phyloP scores from a whole-genome alignment of 2,329 filamentous ascomycete genomes.

The Incumbomyces lentus region DNA sequence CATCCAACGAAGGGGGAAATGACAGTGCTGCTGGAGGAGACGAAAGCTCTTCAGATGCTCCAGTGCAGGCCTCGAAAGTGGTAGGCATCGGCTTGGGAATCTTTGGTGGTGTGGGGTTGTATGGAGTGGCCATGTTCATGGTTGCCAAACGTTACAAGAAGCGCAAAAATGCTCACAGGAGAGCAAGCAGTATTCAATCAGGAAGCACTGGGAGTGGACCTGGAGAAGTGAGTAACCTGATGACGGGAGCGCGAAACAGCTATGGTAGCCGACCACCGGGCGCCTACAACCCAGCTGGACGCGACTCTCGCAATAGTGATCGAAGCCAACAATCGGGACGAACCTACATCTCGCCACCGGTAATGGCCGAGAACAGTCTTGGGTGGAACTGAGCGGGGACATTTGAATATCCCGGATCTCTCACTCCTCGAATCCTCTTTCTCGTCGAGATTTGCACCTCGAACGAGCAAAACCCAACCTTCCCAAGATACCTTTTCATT shows the following conservation, averaged over 20 bases:
- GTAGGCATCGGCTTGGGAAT: slow-evolving; percentile 65
- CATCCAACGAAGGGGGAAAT: slow-evolving; percentile 27
- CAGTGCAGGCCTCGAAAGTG: slow-evolving; percentile 35
- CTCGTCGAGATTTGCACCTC: too few relatives aligned
- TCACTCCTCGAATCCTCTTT: neutral
- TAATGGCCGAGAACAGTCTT: slow-evolving; percentile 87
- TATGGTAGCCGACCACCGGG: slow-evolving; percentile 33
- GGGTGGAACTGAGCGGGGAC: slow-evolving; percentile 70
- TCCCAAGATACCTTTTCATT: neutral
- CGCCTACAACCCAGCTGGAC: slow-evolving; percentile 29
- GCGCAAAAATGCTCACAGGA: slow-evolving; percentile 66
- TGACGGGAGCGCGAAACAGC: slow-evolving; percentile 46
- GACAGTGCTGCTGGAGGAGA: slow-evolving; percentile 41
- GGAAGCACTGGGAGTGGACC: slow-evolving; percentile 37
- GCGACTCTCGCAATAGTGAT: slow-evolving; percentile 50
- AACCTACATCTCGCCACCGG: slow-evolving; percentile 73
- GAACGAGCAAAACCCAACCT: neutral
- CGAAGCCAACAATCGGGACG: slow-evolving; percentile 40
- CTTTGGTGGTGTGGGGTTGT: slow-evolving; percentile 69
- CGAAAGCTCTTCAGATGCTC: slow-evolving; percentile 29
- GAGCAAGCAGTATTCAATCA: slow-evolving; percentile 60
- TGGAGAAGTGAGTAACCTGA: slow-evolving; percentile 28
- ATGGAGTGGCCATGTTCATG: slow-evolving; percentile 89
- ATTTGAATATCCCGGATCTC: neutral
- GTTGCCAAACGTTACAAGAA: slow-evolving; percentile 83